Conservation (phyloP, 2,329 filamentous ascomycete genomes). For the Talaromyces sp. region DNA sequence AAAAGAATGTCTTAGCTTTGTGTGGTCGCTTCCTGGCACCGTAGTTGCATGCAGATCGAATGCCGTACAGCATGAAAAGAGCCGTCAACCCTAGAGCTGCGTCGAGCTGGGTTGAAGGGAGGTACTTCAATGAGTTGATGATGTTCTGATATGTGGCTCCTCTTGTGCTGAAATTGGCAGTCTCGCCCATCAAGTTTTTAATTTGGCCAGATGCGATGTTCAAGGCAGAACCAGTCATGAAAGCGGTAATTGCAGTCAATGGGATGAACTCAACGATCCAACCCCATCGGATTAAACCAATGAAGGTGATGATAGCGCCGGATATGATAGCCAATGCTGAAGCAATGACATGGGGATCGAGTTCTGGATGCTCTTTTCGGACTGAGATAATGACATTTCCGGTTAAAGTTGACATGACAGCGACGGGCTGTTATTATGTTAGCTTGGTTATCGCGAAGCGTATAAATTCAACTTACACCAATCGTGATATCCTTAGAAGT, state of each 20-base stretch:
- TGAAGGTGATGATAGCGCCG: conserved; percentile 70
- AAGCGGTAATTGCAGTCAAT: conserved; percentile 82
- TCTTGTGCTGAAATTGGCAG: conserved; percentile 62
- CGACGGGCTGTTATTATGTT: conserved; percentile 64
- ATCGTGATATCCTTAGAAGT: conserved; percentile 99
- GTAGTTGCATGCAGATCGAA: conserved; percentile 63
- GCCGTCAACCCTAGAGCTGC: conserved; percentile 86
- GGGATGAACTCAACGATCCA: conserved; percentile 94
- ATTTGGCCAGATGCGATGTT: conserved; percentile 84
- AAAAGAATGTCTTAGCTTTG: conserved; percentile 76
- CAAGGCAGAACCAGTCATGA: conserved; percentile 94
- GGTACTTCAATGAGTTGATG: conserved; percentile 73
- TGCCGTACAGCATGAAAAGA: conserved; percentile 70
- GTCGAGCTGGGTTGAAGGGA: conserved; percentile 67
- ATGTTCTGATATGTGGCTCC: conserved; percentile 77
- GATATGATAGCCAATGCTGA: conserved; percentile 73
- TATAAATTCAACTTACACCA: conserved; percentile 57
- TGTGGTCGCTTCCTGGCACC: conserved; percentile 66
- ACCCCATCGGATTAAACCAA: conserved; percentile 76
- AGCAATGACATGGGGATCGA: conserved; percentile 65
- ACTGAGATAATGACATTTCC: conserved; percentile 74
- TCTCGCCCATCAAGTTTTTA: conserved; percentile 75
- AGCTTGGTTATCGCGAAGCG: not conserved
- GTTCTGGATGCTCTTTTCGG: conserved; percentile 50
- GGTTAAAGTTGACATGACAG: conserved; percentile 88